Evolutionary conservation across 495 filamentous ascomycete species (phyloP), one percentile per base, ranked within the genome.

Genomic region (Massariosphaeria phaeospora): DNA sequence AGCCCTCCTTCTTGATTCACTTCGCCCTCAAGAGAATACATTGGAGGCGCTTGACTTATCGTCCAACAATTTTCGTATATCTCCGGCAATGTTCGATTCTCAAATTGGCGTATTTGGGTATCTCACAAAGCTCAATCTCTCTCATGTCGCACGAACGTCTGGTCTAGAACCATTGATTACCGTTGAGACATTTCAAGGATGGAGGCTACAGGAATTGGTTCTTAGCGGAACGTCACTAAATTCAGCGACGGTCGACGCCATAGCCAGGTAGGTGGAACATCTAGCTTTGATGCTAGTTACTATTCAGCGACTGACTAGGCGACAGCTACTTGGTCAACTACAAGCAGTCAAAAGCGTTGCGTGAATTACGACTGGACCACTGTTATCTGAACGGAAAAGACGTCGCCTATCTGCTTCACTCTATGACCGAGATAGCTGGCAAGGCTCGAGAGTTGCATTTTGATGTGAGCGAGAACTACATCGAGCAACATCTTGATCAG

Each of bases 11-110:
- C 71, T 84, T 45, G 76, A 78, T 46, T 78, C 78, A 13, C 65
- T 87, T 29, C 70, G 75, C 11, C 72, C 76, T 12, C 89, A 94
- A 62, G 81, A 84, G 47, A 76, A 77, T 2, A 87, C 86, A 2
- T 68, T 95, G 17, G 87, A 95, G 64, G 77, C 77, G 0, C 75
- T 94, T 52, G 81, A 93, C 62, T 79, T 93, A 8, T 88, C 87
- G 1, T 82, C 82, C 25, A 88, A 91, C 34, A 78, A 83, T 31
- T 84, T 85, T 20, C 82, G 86, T 3, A 69, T 91, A 24, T 82
- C 83, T 34, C 82, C 83, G 1, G 70, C 78, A 34, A 73, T 74
- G 2, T 78, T 87, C 21, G 79, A 83, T 57, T 72, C 77, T 53
- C 76, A 85, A 57, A 76, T 88, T 56, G 74, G 77, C 12, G 78